phyloP scores from a whole-genome alignment of 164 flowering plant genomes.

The Buxus sempervirens region DNA sequence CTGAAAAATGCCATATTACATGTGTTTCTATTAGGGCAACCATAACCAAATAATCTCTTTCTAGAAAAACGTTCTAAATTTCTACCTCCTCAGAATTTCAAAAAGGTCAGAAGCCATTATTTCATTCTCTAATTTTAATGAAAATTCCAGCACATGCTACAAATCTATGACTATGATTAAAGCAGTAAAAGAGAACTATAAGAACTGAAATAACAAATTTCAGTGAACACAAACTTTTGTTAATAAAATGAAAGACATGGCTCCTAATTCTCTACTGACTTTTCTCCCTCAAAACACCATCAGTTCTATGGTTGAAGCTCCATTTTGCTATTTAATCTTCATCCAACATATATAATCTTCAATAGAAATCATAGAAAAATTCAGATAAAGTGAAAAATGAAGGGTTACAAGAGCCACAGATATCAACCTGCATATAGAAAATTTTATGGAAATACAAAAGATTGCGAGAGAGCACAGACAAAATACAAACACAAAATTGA shows the following conservation, averaged over 20 bases:
- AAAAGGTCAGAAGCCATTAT: too few relatives aligned
- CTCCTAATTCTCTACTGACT: not conserved
- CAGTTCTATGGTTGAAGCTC: not conserved
- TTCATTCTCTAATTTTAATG: not conserved
- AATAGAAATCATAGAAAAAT: not conserved
- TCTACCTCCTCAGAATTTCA: not conserved
- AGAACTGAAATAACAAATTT: not conserved
- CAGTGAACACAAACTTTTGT: not conserved
- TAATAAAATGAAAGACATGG: not conserved
- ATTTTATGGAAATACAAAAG: too few relatives aligned
- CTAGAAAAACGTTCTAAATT: conserved; percentile 9
- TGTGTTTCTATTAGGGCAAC: conserved; percentile 7
- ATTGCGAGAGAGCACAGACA: too few relatives aligned
- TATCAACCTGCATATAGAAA: too few relatives aligned
- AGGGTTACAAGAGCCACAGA: too few relatives aligned
- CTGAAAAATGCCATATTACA: conserved; percentile 32
- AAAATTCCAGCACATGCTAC: not conserved
- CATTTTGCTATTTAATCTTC: not conserved
- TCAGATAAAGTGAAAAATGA: too few relatives aligned
- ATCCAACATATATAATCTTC: not conserved
- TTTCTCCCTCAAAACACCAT: not conserved
- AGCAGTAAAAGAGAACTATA: not conserved
- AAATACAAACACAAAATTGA: too few relatives aligned
- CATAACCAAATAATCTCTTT: conserved; percentile 9
- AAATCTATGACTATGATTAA: not conserved